phyloP scores from a whole-genome alignment of 257 asterid species.

The Solanum piurae region DNA sequence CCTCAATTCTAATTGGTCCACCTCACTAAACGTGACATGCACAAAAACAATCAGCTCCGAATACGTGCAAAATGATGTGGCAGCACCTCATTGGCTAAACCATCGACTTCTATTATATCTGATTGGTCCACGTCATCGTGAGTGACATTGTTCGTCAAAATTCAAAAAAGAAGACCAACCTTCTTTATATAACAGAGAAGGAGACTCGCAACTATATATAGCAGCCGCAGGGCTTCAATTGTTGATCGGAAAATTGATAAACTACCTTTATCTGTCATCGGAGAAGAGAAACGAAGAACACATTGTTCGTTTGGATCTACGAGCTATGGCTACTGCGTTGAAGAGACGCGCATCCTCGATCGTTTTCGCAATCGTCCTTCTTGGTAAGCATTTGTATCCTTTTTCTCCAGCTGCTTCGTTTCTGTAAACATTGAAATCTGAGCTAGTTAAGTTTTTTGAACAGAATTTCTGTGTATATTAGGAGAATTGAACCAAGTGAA shows the following conservation, averaged over 20 bases:
- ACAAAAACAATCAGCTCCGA: neutral
- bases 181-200: neutral
- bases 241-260: neutral
- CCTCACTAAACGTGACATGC: constrained; percentile 17
- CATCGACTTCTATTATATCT: neutral
- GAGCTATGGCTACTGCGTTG: constrained; percentile 54
- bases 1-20: constrained; percentile 25
- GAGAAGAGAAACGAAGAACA: neutral
- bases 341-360: constrained; percentile 31
- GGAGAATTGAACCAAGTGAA: neutral
- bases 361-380: constrained; percentile 32
- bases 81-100: neutral
- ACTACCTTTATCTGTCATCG: neutral
- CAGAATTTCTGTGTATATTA: neutral
- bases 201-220: neutral
- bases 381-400: constrained; percentile 32
- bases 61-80: constrained; percentile 7
- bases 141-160: constrained; percentile 22
- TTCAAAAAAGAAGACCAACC: neutral
- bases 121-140: constrained; percentile 56
- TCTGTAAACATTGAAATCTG: neutral
- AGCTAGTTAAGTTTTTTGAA: neutral
- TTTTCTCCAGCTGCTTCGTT: neutral
- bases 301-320: neutral
- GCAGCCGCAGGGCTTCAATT: neutral